Evolutionary conservation across 441 rosid genomes (phyloP), one percentile per base, ranked within the genome.

Genomic region (Populus tomentosa): DNA sequence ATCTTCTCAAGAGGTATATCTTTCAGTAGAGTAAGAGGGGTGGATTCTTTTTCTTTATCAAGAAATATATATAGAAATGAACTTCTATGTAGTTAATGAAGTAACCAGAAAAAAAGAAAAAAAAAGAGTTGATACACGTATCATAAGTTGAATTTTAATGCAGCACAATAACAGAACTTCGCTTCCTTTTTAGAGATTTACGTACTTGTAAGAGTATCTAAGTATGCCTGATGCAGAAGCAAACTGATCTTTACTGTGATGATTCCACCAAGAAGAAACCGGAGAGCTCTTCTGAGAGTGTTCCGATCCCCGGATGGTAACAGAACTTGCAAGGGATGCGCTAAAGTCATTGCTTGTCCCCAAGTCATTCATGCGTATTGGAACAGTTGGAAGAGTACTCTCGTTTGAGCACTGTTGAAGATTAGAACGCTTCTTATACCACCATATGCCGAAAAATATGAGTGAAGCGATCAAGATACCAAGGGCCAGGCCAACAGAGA

Each of bases 151-250:
- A 68, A 30, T 7, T 21, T 62, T 62, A 62, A 8, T 62, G 65
- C 10, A 50, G 35, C 24, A 65, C 53, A 61, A 36, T 38, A 65
- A 46, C 26, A 18, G 56, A 64, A 35, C 42, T 3, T 33, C 56
- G 69, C 13, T 3, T 67, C 1, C 7, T 62, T 32, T 80, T 69
- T 20, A 73, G 63, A 74, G 67, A 62, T 16, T 16, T 23, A 83
- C 97, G 76, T 83, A 95, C 99, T 92, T 94, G 90, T 92, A 95
- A 71, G 90, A 69, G 84, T 90, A 94, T 84, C 79, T 87, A 73
- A 89, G 90, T 76, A 92, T 82, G 85, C 99, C 94, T 9, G 99
- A 89, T 33, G 86, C 83, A 79, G 98, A 91, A 68, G 87, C 85
- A 82, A 88, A 82, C 82, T 69, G 87, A 67, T 94, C 97, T 80